phyloP scores from a whole-genome alignment of 192 early-diverging fungal species.

The Podila epicladia region DNA sequence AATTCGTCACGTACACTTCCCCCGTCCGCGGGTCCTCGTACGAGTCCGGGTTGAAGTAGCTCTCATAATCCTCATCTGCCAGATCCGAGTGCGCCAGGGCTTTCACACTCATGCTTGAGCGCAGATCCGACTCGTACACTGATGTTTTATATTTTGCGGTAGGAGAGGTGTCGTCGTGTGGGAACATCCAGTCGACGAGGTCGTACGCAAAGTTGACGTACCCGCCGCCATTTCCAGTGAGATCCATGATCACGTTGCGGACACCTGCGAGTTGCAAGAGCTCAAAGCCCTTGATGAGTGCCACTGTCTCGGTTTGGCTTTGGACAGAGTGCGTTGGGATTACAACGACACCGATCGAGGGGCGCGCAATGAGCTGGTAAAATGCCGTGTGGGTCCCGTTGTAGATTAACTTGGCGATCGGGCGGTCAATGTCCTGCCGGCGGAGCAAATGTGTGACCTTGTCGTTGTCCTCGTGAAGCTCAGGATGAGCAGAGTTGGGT shows the following conservation, averaged over 20 bases:
- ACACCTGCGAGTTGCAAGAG: conserved; percentile 10
- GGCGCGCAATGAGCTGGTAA: conserved; percentile 30
- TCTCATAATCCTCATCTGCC: conserved; percentile 4
- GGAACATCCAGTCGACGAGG: conserved; percentile 49
- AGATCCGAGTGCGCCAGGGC: conserved; percentile 39
- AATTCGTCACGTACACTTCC: conserved; percentile 9
- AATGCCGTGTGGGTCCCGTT: conserved; percentile 33
- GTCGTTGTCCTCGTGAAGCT: background rate
- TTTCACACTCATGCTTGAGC: conserved; percentile 25
- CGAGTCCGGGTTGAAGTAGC: conserved; percentile 36
- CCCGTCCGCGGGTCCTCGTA: conserved; percentile 14
- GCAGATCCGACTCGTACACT: conserved; percentile 31
- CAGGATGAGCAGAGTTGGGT: too few species aligned
- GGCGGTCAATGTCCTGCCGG: background rate
- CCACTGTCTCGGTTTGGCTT: background rate
- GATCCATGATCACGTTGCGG: conserved; percentile 33
- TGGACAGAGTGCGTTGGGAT: conserved; percentile 44
- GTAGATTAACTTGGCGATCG: conserved; percentile 9
- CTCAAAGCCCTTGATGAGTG: conserved; percentile 16
- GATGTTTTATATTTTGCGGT: conserved; percentile 9
- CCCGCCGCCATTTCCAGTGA: conserved; percentile 42
- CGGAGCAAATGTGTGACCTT: background rate
- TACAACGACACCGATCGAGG: conserved; percentile 30
- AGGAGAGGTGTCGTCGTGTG: background rate
- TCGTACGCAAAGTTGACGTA: conserved; percentile 48